Evolutionary conservation across 2,329 filamentous ascomycete genomes (phyloP).

Genomic region (Verticillium nubilum): DNA sequence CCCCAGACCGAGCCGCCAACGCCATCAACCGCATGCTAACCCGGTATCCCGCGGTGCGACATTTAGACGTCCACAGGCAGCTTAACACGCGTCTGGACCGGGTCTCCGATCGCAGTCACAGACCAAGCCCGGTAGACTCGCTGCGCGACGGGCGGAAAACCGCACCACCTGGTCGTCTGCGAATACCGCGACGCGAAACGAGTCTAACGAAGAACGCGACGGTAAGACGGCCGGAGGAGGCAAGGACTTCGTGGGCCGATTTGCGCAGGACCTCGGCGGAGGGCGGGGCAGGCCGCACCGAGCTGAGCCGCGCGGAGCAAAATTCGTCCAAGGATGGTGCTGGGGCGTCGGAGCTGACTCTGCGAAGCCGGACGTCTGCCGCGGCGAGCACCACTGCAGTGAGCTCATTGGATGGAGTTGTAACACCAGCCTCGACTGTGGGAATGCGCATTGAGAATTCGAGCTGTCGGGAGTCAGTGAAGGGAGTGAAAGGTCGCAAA

Average conservation of each 20-base stretch:
- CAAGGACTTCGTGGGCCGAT: not conserved
- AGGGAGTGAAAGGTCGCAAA: not conserved
- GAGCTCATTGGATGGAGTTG: not conserved
- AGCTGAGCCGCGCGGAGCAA: not conserved
- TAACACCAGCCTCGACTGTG: not conserved
- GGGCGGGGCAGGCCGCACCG: not conserved
- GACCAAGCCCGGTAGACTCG: not conserved
- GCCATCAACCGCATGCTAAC: constrained; percentile 29
- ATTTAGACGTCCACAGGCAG: not conserved
- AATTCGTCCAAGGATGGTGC: not conserved
- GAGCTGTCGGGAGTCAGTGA: not conserved
- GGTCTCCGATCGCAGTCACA: not conserved
- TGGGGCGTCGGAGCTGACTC: not conserved
- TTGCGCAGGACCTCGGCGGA: not conserved
- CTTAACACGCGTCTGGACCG: not conserved
- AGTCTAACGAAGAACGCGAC: constrained; percentile 6
- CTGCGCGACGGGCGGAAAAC: not conserved
- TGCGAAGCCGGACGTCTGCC: not conserved
- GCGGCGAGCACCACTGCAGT: not conserved
- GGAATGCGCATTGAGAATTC: not conserved
- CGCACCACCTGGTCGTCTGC: not conserved
- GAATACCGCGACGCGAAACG: constrained; percentile 6
- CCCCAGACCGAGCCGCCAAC: constrained; percentile 31
- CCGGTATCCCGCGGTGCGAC: constrained; percentile 1
- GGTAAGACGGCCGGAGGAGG: not conserved